A percentile compares a stretch with the other conserved stretches of the same genome.
phyloP scores from a whole-genome alignment of 129 eudicot species.

The Artemisia tridentata region DNA sequence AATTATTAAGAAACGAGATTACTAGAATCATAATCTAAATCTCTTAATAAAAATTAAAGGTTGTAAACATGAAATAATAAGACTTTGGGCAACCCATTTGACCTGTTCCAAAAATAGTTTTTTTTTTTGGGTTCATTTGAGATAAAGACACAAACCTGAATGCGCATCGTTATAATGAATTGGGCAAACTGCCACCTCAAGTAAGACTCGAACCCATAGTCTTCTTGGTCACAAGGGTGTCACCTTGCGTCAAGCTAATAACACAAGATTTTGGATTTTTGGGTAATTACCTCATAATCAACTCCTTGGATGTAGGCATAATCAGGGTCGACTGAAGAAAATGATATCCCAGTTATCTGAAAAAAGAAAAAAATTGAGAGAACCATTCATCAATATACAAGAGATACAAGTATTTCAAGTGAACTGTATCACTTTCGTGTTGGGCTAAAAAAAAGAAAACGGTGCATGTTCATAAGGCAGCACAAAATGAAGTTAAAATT shows the following conservation, averaged over 20 bases:
- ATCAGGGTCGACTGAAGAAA: slow-evolving; percentile 66
- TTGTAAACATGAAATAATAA: too few relatives aligned
- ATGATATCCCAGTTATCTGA: slow-evolving; percentile 85
- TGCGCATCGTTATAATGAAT: too few relatives aligned
- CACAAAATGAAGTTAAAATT: background rate
- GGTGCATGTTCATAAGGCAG: background rate
- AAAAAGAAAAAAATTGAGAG: slow-evolving; percentile 7
- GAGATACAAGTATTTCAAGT: background rate
- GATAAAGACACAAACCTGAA: too few relatives aligned
- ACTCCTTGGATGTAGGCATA: slow-evolving; percentile 81
- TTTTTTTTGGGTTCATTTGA: too few relatives aligned
- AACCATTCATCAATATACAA: background rate
- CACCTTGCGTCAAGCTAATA: slow-evolving; percentile 4
- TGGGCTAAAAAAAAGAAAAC: background rate
- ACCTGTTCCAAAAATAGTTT: too few relatives aligned
- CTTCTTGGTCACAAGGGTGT: slow-evolving; percentile 13
- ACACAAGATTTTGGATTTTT: background rate
- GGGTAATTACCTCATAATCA: slow-evolving; percentile 72
- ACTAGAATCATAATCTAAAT: background rate
- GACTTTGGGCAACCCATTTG: too few relatives aligned
- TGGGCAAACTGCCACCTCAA: background rate
- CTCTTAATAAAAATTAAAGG: too few relatives aligned
- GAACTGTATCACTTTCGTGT: background rate
- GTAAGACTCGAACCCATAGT: background rate
- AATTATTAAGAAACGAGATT: background rate